Evolutionary conservation across 352 stramenopile genomes (phyloP).

Genomic region (Globisporangium recalcitrans): DNA sequence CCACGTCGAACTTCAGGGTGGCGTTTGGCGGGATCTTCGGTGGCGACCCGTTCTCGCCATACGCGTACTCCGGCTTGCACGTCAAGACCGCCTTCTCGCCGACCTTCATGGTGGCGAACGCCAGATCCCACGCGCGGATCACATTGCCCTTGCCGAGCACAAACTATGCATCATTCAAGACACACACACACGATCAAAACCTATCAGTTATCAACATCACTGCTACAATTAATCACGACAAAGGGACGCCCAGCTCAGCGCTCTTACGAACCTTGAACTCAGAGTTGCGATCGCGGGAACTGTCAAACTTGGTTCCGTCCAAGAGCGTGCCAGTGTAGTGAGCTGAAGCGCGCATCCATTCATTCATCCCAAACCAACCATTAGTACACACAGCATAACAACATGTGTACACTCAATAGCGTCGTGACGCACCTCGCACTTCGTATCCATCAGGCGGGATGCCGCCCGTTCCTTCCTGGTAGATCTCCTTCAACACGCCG

Average conservation of each 20-base stretch:
- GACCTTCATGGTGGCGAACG: slow-evolving; percentile 93
- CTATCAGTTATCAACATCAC: neutral
- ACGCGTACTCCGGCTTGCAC: slow-evolving; percentile 92
- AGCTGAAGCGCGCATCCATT: too few species aligned
- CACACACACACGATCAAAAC: neutral
- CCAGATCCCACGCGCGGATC: slow-evolving; percentile 87
- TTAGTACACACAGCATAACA: neutral
- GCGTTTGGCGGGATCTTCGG: slow-evolving; percentile 94
- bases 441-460: slow-evolving; percentile 71
- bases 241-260: neutral
- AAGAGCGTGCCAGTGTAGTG: slow-evolving; percentile 95
- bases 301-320: slow-evolving; percentile 94
- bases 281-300: slow-evolving; percentile 82
- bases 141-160: slow-evolving; percentile 85
- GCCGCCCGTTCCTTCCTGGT: slow-evolving; percentile 85
- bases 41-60: slow-evolving; percentile 86
- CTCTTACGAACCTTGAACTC: slow-evolving; percentile 66
- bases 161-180: slow-evolving; percentile 41
- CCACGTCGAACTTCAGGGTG: slow-evolving; percentile 95
- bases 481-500: slow-evolving; percentile 90
- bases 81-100: slow-evolving; percentile 93
- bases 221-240: neutral
- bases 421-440: slow-evolving; percentile 43
- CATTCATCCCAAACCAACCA: neutral
- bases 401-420: neutral